Evolutionary conservation across 352 stramenopile genomes (phyloP).

Genomic region (Elongisporangium senticosum): DNA sequence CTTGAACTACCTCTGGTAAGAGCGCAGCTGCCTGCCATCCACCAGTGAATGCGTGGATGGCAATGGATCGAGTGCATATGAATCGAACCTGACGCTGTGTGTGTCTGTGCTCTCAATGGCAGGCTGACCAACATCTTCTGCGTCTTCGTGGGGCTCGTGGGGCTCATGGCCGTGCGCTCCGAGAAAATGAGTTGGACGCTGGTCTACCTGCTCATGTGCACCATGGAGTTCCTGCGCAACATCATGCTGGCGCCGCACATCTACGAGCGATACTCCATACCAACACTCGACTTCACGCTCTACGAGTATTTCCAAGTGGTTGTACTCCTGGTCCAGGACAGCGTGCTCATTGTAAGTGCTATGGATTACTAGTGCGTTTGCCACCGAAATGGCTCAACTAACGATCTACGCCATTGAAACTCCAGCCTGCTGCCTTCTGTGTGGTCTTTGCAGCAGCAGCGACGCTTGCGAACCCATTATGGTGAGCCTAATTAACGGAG

Average conservation of each 20-base stretch:
- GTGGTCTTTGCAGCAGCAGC: slow-evolving; percentile 64
- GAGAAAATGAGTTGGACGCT: slow-evolving; percentile 78
- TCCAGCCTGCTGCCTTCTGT: slow-evolving; percentile 54
- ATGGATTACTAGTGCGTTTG: not conserved
- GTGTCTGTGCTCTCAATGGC: not conserved
- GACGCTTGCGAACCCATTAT: slow-evolving; percentile 51
- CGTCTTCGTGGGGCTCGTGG: slow-evolving; percentile 56
- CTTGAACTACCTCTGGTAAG: slow-evolving; percentile 70
- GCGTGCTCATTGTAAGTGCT: slow-evolving; percentile 59
- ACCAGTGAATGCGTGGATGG: not conserved
- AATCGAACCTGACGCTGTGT: not conserved
- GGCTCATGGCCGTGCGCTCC: slow-evolving; percentile 60
- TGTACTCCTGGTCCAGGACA: slow-evolving; percentile 55
- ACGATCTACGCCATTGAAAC: slow-evolving; percentile 1
- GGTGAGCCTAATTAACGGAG: slow-evolving; percentile 17
- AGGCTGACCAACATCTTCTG: slow-evolving; percentile 73
- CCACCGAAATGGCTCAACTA: not conserved
- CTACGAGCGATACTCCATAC: slow-evolving; percentile 53
- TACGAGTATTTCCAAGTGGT: slow-evolving; percentile 78
- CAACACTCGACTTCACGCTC: slow-evolving; percentile 44
- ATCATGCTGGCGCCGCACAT: slow-evolving; percentile 58
- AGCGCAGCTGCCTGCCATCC: not conserved
- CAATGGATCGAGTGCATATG: not conserved
- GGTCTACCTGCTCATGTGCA: slow-evolving; percentile 68
- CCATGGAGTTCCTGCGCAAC: slow-evolving; percentile 67